Percentiles rank a stretch among this genome's conserved stretches.
Evolutionary conservation across 2,329 filamentous ascomycete genomes (phyloP).

Genomic region (Sordariomycetes sp.): DNA sequence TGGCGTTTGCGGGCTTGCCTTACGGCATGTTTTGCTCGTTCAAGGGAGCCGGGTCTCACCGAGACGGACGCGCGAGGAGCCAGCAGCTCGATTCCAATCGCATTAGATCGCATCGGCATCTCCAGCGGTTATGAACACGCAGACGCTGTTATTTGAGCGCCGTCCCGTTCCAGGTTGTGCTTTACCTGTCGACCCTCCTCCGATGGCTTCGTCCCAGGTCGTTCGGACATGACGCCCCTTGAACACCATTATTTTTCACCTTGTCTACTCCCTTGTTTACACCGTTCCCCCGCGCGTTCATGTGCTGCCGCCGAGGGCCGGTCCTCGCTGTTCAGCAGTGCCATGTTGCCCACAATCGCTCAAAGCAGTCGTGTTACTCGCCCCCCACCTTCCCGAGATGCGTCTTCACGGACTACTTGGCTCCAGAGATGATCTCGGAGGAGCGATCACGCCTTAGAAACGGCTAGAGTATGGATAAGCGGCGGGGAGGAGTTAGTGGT

Average conservation of each 20-base stretch:
- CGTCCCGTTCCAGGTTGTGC: neutral
- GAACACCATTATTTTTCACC: neutral
- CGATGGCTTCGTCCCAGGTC: neutral
- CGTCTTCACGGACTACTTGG: neutral
- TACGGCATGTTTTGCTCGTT: neutral
- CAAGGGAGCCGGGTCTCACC: neutral
- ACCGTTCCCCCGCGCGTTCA: neutral
- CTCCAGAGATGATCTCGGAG: neutral
- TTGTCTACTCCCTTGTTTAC: neutral
- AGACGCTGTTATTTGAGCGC: neutral
- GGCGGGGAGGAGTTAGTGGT: neutral
- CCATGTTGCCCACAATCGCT: neutral
- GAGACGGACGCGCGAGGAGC: constrained; percentile 2
- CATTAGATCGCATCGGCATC: neutral
- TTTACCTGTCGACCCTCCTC: neutral
- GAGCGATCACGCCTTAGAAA: neutral
- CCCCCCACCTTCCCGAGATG: neutral
- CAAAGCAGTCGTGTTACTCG: neutral
- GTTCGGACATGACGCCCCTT: neutral
- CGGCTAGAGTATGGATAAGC: neutral
- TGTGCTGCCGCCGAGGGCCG: neutral
- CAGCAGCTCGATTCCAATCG: neutral
- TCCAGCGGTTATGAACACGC: neutral
- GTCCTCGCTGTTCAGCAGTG: neutral
- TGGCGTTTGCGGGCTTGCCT: neutral